phyloP scores from a whole-genome alignment of 371 early-diverging fungal genomes.

The Parasitella parasitica region DNA sequence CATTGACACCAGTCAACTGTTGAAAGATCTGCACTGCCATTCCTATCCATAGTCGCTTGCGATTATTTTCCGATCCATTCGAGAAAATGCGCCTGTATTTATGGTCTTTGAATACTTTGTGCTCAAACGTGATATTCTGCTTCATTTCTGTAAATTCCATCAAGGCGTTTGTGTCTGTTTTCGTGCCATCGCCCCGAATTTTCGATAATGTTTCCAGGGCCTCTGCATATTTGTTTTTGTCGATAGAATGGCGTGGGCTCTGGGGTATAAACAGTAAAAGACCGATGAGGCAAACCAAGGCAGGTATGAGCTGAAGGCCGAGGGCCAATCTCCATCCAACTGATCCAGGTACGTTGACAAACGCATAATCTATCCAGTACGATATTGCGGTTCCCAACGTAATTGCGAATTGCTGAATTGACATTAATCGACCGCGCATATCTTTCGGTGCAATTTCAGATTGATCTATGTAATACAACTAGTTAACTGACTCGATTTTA shows the following conservation, averaged over 20 bases:
- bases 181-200: conserved; percentile 45
- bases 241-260: conserved; percentile 68
- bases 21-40: conserved; percentile 72
- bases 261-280: conserved; percentile 30
- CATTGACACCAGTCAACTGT: conserved; percentile 78
- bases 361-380: conserved; percentile 43
- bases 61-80: conserved; percentile 52
- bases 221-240: conserved; percentile 51
- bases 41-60: conserved; percentile 67
- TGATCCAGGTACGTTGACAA: conserved; percentile 24
- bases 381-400: conserved; percentile 55
- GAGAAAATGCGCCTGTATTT: conserved; percentile 22
- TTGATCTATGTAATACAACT: conserved; percentile 51
- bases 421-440: conserved; percentile 84
- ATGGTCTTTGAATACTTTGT: conserved; percentile 54
- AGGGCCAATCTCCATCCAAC: conserved; percentile 57
- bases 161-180: conserved; percentile 35
- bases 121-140: conserved; percentile 71
- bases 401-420: conserved; percentile 90
- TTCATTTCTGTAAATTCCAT: conserved; percentile 74
- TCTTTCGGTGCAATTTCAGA: conserved; percentile 86
- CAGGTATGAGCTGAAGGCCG: conserved; percentile 45
- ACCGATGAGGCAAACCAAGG: conserved; percentile 28
- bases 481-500: neutral
- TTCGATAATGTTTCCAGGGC: conserved; percentile 54